Percentiles rank a stretch among this genome's conserved stretches.
phyloP scores from a whole-genome alignment of 805 yeast species.

The Pichia exigua region DNA sequence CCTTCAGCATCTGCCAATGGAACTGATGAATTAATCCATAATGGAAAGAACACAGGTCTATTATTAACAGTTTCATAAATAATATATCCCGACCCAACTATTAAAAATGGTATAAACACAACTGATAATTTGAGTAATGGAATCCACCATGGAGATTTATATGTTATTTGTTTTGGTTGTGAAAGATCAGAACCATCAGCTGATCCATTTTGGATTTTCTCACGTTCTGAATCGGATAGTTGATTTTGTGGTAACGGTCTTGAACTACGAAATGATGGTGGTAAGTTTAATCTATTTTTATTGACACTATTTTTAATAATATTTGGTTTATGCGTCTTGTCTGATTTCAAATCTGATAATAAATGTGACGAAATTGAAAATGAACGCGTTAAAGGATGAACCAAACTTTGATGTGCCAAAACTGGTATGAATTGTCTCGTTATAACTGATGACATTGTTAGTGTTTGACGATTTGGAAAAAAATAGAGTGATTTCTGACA shows the following conservation, averaged over 20 bases:
- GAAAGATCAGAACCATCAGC: background rate
- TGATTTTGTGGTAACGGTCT: constrained; percentile 15
- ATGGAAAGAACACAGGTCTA: constrained; percentile 27
- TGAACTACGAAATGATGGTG: constrained; percentile 16
- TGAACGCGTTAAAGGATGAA: background rate
- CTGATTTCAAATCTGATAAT: background rate
- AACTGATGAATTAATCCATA: constrained; percentile 22
- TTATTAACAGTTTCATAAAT: constrained; percentile 24
- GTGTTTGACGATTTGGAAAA: no score
- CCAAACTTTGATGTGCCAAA: background rate
- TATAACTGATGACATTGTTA: background rate
- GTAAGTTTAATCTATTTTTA: constrained; percentile 6
- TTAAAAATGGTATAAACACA: constrained; percentile 10
- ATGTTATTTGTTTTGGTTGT: constrained; percentile 1
- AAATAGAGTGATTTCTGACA: background rate
- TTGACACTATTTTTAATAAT: background rate
- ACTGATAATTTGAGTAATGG: constrained; percentile 11
- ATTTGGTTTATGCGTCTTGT: background rate
- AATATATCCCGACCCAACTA: constrained; percentile 22
- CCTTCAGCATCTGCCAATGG: constrained; percentile 22
- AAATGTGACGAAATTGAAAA: background rate
- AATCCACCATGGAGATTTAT: constrained; percentile 14
- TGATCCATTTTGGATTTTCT: background rate
- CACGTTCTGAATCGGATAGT: constrained; percentile 8
- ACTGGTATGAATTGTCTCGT: background rate